Percentiles rank a stretch among this genome's conserved stretches.
These are phyloP conservation scores for Pyrrhoderma noxium DNA, from an alignment of 1,284 basidiomycete species.

Conservation along the genomic window DNA sequence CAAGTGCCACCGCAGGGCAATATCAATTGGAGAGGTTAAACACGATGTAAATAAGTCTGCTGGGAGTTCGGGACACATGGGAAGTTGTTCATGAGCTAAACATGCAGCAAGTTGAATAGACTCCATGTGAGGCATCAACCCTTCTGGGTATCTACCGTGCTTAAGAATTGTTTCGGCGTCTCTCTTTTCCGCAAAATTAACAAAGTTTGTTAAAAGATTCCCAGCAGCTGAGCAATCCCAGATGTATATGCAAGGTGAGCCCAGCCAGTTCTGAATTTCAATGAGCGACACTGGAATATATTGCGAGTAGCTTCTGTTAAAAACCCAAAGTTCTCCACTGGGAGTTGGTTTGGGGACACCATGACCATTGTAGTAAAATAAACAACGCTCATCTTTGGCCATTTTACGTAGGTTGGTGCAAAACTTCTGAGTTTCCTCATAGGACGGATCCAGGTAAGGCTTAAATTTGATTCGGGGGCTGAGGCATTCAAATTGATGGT, in stretches of 20 bases:
- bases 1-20: slow-evolving; percentile 90
- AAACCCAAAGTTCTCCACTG: slow-evolving; percentile 98
- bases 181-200: slow-evolving; percentile 77
- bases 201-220: slow-evolving; percentile 88
- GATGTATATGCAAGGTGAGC: slow-evolving; percentile 93
- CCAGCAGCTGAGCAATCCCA: slow-evolving; percentile 99
- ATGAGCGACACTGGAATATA: slow-evolving; percentile 96
- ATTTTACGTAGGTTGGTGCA: slow-evolving; percentile 81
- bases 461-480: slow-evolving; percentile 90
- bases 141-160: slow-evolving; percentile 55
- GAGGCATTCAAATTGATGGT: slow-evolving; percentile 94
- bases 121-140: slow-evolving; percentile 71
- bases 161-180: slow-evolving; percentile 69
- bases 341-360: slow-evolving; percentile 96
- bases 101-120: slow-evolving; percentile 96
- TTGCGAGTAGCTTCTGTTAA: slow-evolving; percentile 96
- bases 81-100: slow-evolving; percentile 84
- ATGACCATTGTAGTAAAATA: slow-evolving; percentile 99
- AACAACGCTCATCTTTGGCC: slow-evolving; percentile 88
- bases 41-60: slow-evolving; percentile 98
- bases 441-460: slow-evolving; percentile 88
- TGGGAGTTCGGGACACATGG: slow-evolving; percentile 93
- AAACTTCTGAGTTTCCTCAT: slow-evolving; percentile 90
- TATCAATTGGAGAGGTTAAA: slow-evolving; percentile 96
- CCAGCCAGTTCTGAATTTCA: slow-evolving; percentile 88